phyloP scores from a whole-genome alignment of 768 basidiomycete species.

The Boletus sensibilis region DNA sequence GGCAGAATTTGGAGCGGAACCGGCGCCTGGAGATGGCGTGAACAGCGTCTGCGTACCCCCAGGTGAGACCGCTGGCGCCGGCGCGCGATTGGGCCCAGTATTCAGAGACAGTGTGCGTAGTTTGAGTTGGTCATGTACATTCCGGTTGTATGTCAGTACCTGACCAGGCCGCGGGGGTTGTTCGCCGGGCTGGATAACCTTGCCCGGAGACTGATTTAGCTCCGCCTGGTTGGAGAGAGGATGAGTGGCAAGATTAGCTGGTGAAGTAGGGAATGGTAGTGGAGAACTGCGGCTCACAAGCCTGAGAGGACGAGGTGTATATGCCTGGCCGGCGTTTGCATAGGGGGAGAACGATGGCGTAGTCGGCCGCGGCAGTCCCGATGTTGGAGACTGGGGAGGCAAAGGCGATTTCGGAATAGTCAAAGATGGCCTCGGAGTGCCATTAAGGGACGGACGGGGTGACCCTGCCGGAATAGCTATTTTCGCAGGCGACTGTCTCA shows the following conservation, averaged over 20 bases:
- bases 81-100: slow-evolving; percentile 5
- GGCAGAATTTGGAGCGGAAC: slow-evolving; percentile 11
- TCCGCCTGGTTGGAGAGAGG: slow-evolving; percentile 6
- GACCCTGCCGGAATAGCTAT: slow-evolving; percentile 6
- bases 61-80: slow-evolving; percentile 14
- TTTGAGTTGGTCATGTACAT: slow-evolving; percentile 36
- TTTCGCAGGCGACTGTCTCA: slow-evolving; percentile 12
- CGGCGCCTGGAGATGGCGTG: slow-evolving; percentile 3
- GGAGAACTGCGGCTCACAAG: slow-evolving; percentile 24
- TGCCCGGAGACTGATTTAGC: slow-evolving; percentile 9
- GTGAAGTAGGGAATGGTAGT: slow-evolving; percentile 1
- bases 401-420: slow-evolving; percentile 28
- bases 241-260: not conserved
- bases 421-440: slow-evolving; percentile 25
- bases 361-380: slow-evolving; percentile 20
- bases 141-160: slow-evolving; percentile 34
- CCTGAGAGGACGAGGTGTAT: slow-evolving; percentile 27
- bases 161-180: slow-evolving; percentile 24
- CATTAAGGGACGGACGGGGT: slow-evolving; percentile 20
- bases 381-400: slow-evolving; percentile 10
- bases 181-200: slow-evolving; percentile 23
- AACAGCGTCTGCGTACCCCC: slow-evolving; percentile 23
- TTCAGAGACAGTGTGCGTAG: slow-evolving; percentile 17
- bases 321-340: slow-evolving; percentile 8
- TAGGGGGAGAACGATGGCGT: slow-evolving; percentile 15